Percentiles rank a stretch among this genome's conserved stretches.
Evolutionary conservation across 192 early-diverging fungal genomes (phyloP).

Genomic region (Podila horticola): DNA sequence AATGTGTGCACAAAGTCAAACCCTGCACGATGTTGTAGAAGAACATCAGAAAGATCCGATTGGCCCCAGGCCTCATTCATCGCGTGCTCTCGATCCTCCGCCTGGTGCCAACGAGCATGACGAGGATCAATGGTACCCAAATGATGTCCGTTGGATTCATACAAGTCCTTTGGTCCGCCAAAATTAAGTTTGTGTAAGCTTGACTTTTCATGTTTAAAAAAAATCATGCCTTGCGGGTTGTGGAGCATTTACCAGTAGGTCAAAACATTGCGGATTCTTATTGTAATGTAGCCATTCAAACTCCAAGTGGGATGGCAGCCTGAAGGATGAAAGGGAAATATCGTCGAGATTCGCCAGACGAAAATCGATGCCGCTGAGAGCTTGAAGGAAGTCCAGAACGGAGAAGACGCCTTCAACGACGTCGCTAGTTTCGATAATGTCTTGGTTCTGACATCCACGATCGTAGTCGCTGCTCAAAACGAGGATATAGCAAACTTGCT

Average conservation of each 20-base stretch:
- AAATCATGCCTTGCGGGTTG: not conserved
- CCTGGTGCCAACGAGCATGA: not conserved
- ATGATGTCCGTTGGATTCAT: not conserved
- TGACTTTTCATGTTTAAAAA: not conserved
- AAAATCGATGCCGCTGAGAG: not conserved
- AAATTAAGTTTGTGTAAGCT: not conserved
- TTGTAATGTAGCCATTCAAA: not conserved
- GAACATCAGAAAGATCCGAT: not conserved
- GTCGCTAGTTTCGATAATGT: not conserved
- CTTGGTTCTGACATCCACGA: not conserved
- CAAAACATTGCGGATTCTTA: not conserved
- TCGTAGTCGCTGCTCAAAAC: not conserved
- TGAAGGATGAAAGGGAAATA: not conserved
- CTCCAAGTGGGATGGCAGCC: not conserved
- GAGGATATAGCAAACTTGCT: not conserved
- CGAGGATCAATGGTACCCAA: not conserved
- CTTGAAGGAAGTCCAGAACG: not conserved
- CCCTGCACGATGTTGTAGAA: no score
- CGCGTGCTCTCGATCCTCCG: not conserved
- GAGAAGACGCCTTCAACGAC: not conserved
- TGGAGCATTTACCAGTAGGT: not conserved
- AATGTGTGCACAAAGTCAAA: no score
- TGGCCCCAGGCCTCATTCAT: not conserved
- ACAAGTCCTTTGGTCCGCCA: not conserved
- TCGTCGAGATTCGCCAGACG: not conserved